These are phyloP conservation scores for Cardiospermum halicacabum DNA, from an alignment of 345 rosid genomes.

Conservation along the genomic window DNA sequence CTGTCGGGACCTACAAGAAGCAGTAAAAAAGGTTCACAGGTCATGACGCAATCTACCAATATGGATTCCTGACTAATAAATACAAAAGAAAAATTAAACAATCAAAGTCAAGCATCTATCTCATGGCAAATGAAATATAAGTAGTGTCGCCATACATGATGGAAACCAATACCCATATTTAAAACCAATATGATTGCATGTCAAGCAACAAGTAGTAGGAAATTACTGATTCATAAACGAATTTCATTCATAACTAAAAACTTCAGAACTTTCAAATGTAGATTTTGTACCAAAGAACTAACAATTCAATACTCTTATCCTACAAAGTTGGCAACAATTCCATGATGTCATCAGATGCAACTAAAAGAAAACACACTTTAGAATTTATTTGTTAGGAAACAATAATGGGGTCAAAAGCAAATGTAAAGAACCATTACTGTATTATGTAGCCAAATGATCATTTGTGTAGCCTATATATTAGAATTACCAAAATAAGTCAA, in stretches of 20 bases:
- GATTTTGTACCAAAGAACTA: not conserved
- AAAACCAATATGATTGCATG: not conserved
- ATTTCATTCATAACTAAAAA: not conserved
- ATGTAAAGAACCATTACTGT: not conserved
- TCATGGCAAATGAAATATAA: not conserved
- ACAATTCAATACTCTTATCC: not conserved
- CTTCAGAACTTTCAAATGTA: not conserved
- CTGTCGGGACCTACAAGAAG: conserved; percentile 70
- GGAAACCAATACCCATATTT: not conserved
- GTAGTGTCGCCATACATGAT: not conserved
- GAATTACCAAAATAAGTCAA: not conserved
- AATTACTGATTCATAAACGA: not conserved
- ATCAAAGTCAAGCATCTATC: not conserved
- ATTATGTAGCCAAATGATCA: not conserved
- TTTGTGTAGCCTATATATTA: not conserved
- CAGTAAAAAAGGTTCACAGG: conserved; percentile 5
- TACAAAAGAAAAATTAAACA: not conserved
- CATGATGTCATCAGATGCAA: not conserved
- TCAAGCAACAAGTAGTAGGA: not conserved
- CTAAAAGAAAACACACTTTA: not conserved
- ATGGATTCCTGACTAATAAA: not conserved
- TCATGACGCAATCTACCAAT: not conserved
- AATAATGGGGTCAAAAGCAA: not conserved
- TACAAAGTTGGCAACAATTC: not conserved
- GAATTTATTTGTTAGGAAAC: not conserved